Evolutionary conservation across 176 grass and related monocot genomes (phyloP).

Genomic region (Phoenix dactylifera): DNA sequence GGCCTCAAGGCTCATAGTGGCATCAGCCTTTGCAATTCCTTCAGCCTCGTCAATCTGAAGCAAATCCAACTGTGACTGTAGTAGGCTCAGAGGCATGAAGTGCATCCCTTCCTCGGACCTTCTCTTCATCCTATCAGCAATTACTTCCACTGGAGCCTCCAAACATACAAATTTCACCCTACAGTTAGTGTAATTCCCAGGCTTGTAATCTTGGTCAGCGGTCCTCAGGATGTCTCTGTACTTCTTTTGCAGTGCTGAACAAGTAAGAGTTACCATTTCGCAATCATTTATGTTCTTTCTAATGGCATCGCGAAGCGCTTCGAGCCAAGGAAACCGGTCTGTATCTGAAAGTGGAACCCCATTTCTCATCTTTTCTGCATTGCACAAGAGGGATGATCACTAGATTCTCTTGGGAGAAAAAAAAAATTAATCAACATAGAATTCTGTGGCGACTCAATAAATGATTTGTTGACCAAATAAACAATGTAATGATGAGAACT

Average conservation of each 20-base stretch:
- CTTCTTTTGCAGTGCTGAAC: slow-evolving; percentile 53
- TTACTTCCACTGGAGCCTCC: slow-evolving; percentile 47
- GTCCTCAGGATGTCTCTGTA: slow-evolving; percentile 76
- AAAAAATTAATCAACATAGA: too few relatives aligned
- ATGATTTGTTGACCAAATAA: too few relatives aligned
- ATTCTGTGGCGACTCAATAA: too few relatives aligned
- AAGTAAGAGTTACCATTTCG: slow-evolving; percentile 46
- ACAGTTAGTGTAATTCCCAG: slow-evolving; percentile 29
- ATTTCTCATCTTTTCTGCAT: slow-evolving; percentile 70
- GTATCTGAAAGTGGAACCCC: slow-evolving; percentile 45
- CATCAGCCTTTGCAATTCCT: slow-evolving; percentile 38
- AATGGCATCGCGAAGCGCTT: slow-evolving; percentile 29
- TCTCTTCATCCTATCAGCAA: slow-evolving; percentile 38
- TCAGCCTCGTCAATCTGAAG: slow-evolving; percentile 43
- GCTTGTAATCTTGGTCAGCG: slow-evolving; percentile 25
- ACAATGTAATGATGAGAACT: too few relatives aligned
- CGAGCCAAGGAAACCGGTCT: slow-evolving; percentile 67
- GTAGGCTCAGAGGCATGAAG: slow-evolving; percentile 69
- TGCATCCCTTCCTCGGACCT: slow-evolving; percentile 43
- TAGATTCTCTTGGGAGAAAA: too few relatives aligned
- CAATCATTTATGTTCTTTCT: slow-evolving; percentile 25
- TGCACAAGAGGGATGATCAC: neutral
- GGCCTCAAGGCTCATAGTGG: slow-evolving; percentile 10
- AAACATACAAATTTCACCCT: slow-evolving; percentile 76
- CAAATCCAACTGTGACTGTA: slow-evolving; percentile 76